Base-by-base conservation (phyloP, 2,329 filamentous ascomycete genomes). In the Alternaria sp. region DNA sequence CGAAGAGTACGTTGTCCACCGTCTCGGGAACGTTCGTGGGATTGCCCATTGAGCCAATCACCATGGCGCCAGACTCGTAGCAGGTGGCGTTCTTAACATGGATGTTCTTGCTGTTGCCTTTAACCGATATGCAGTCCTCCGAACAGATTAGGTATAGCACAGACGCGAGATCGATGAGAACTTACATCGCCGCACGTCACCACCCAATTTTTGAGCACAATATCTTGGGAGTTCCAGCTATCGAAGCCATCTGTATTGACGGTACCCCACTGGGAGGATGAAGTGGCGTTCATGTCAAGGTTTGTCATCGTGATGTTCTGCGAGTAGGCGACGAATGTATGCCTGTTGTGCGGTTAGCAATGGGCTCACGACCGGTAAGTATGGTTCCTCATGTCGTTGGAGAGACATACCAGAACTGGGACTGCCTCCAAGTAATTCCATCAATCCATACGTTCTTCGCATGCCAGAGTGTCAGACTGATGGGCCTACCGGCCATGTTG, bases 11-110 rank as follows among this genome's bases (percentile, higher is more conserved):
- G 53, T 89, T 84, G 64, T 86, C 82, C 37, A 89, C 86, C 50
- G 85, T 85, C 55, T 86, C 86, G 65, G 83, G 81, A 53, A 87
- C 85, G 11, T 84, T 86, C 0, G 81, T 69, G 53, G 88, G 88
- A 70, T 89, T 86, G 0, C 87, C 87, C 14, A 89, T 84, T 1
- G 84, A 86, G 0, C 87, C 87, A 79, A 89, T 88, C 15, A 82
- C 84, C 67, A 87, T 84, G 9, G 86, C 87, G 60, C 88, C 85
- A 0, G 84, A 87, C 65, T 86, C 86, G 66, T 89, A 87, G 71
- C 87, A 89, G 79, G 87, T 88, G 74, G 88, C 83, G 28, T 87
- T 88, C 64, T 87, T 82, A 6, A 89, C 86, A 55, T 87, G 83
- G 28, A 89, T 79, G 61, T 88, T 86, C 21, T 83, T 84, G 8